Percentiles rank a stretch among this genome's conserved stretches.
Evolutionary conservation across 2,329 filamentous ascomycete species (phyloP).

Genomic region (Cyphellophora attinorum): DNA sequence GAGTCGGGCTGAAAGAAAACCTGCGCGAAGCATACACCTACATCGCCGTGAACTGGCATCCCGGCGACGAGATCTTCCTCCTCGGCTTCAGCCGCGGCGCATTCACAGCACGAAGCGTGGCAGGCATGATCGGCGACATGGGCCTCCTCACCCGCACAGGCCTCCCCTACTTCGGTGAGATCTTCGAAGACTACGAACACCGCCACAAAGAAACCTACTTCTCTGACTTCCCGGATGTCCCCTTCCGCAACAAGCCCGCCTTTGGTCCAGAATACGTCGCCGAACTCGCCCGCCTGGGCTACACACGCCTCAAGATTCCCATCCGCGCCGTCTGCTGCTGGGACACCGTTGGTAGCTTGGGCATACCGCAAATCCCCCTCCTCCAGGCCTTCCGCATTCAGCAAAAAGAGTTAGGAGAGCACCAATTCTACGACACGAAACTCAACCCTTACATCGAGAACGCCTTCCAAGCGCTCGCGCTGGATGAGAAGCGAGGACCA

Average conservation of each 20-base stretch:
- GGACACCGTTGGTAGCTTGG: constrained; percentile 25
- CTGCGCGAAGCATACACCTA: constrained; percentile 22
- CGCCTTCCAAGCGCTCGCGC: constrained; percentile 25
- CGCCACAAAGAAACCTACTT: constrained; percentile 18
- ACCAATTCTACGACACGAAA: constrained; percentile 24
- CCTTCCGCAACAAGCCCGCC: constrained; percentile 21
- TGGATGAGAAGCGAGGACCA: constrained; percentile 23
- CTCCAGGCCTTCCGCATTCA: constrained; percentile 12
- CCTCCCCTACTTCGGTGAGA: constrained; percentile 20
- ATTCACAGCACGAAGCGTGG: constrained; percentile 27
- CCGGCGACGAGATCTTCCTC: constrained; percentile 28
- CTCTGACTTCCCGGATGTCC: constrained; percentile 18
- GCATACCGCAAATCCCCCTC: constrained; percentile 20
- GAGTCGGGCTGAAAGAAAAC: constrained; percentile 18
- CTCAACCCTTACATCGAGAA: constrained; percentile 23
- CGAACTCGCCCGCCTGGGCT: constrained; percentile 15
- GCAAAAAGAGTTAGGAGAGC: constrained; percentile 18
- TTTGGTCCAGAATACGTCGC: constrained; percentile 19
- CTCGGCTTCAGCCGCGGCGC: constrained; percentile 28
- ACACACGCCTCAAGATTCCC: constrained; percentile 16
- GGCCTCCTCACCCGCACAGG: constrained; percentile 23
- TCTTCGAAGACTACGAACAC: constrained; percentile 24
- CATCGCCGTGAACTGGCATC: constrained; percentile 24
- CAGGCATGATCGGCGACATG: constrained; percentile 24
- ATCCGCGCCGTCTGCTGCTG: constrained; percentile 25